A percentile compares a stretch with the other conserved stretches of the same genome.
Conservation (phyloP, 164 flowering plant genomes). For the Dillenia turbinata region DNA sequence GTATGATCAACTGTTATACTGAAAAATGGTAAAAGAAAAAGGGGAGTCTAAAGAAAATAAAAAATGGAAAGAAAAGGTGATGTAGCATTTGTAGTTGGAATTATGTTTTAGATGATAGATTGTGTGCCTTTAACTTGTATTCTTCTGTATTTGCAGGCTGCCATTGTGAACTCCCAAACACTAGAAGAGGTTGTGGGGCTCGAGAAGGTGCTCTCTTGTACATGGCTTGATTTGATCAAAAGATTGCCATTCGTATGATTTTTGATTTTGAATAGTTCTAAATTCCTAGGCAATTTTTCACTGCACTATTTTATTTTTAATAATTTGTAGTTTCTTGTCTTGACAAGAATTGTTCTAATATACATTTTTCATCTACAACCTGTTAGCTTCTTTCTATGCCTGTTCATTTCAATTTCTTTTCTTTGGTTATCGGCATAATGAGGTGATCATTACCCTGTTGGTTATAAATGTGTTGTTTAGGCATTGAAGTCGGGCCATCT, state of each 20-base stretch:
- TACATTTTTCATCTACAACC: neutral
- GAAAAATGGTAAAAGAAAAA: too few species aligned
- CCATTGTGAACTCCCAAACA: slow-evolving; percentile 94
- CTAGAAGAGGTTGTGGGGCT: slow-evolving; percentile 98
- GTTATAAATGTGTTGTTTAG: slow-evolving; percentile 24
- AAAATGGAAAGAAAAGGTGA: too few species aligned
- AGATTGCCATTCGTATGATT: neutral
- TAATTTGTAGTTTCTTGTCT: neutral
- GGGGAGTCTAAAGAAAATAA: too few species aligned
- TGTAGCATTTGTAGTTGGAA: neutral
- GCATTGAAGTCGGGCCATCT: slow-evolving; percentile 80
- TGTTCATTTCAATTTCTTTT: neutral
- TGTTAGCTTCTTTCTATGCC: neutral
- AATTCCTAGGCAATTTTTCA: neutral
- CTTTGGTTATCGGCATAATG: neutral
- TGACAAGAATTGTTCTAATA: neutral
- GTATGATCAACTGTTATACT: too few species aligned
- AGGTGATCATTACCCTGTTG: neutral
- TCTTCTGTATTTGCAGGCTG: slow-evolving; percentile 63
- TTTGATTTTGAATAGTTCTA: neutral
- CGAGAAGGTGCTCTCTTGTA: slow-evolving; percentile 58
- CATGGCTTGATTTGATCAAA: neutral
- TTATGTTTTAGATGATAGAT: neutral
- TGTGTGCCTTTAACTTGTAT: neutral
- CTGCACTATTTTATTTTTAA: neutral